These are phyloP conservation scores for Auriculariales sp. DNA, from an alignment of 768 basidiomycete species.

Conservation along the genomic window DNA sequence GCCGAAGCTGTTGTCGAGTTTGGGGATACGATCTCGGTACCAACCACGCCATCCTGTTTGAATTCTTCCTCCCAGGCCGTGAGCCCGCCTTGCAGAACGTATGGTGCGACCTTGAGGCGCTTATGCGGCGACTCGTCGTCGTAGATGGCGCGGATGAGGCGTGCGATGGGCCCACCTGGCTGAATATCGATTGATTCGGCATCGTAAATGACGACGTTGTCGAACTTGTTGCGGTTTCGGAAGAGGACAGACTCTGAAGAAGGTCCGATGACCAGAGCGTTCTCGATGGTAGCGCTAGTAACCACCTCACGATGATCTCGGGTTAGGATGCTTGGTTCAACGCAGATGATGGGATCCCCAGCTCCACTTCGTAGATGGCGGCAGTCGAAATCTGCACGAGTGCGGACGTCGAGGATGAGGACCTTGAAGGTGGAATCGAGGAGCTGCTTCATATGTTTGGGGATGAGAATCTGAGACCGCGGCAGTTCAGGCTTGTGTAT, in stretches of 20 bases:
- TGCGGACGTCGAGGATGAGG: conserved; percentile 72
- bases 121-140: conserved; percentile 61
- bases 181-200: conserved; percentile 38
- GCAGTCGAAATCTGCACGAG: conserved; percentile 56
- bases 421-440: conserved; percentile 35
- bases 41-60: conserved; percentile 4
- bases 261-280: conserved; percentile 58
- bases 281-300: conserved; percentile 51
- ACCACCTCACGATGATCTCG: conserved; percentile 51
- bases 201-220: conserved; percentile 81
- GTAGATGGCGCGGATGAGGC: conserved; percentile 54
- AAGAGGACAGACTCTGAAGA: conserved; percentile 61
- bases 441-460: conserved; percentile 41
- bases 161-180: conserved; percentile 35
- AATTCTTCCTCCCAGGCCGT: conserved; percentile 59
- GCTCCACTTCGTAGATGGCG: conserved; percentile 42
- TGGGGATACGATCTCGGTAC: conserved; percentile 10
- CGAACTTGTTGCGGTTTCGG: conserved; percentile 72
- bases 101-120: conserved; percentile 57
- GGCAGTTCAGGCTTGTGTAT: conserved; percentile 47
- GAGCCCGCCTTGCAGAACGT: conserved; percentile 74
- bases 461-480: conserved; percentile 40
- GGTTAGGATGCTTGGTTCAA: conserved; percentile 67
- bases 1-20: not conserved
- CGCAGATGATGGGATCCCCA: conserved; percentile 55